Evolutionary conservation across 1,284 basidiomycete genomes (phyloP).

Genomic region (Acaromyces ingoldii): DNA sequence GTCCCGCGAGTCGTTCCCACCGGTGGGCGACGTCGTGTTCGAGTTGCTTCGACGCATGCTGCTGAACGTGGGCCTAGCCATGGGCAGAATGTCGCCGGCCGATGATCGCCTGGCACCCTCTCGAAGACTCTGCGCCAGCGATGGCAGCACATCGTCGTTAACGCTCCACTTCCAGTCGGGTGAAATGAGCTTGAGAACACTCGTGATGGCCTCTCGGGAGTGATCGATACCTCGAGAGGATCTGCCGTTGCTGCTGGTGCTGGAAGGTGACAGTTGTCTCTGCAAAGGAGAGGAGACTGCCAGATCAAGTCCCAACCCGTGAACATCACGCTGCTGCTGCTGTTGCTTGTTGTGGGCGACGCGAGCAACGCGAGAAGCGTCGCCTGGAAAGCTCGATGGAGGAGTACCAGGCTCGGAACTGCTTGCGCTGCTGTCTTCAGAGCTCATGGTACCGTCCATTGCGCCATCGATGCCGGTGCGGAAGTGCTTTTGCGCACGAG

Average conservation of each 20-base stretch:
- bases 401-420: slow-evolving; percentile 41
- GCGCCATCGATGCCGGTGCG: too few species aligned
- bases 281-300: not conserved
- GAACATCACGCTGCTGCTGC: too few species aligned
- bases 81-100: too few species aligned
- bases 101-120: slow-evolving; percentile 1
- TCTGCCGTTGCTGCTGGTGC: too few species aligned
- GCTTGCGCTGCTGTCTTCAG: slow-evolving; percentile 30
- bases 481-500: too few species aligned
- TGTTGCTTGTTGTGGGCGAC: too few species aligned
- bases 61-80: not conserved
- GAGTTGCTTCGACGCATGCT: not conserved
- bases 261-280: slow-evolving; percentile 15
- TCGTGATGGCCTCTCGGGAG: slow-evolving; percentile 23
- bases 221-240: too few species aligned
- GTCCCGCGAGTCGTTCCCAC: not conserved
- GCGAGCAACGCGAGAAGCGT: slow-evolving; percentile 1
- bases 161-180: slow-evolving; percentile 36
- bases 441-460: too few species aligned
- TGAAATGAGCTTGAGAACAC: slow-evolving; percentile 28
- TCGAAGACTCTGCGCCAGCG: slow-evolving; percentile 18
- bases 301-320: too few species aligned
- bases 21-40: not conserved
- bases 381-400: slow-evolving; percentile 14
- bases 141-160: slow-evolving; percentile 29